These are phyloP conservation scores for Hansenula sp. DNA, from an alignment of 1,139 yeast species.

Conservation along the genomic window DNA sequence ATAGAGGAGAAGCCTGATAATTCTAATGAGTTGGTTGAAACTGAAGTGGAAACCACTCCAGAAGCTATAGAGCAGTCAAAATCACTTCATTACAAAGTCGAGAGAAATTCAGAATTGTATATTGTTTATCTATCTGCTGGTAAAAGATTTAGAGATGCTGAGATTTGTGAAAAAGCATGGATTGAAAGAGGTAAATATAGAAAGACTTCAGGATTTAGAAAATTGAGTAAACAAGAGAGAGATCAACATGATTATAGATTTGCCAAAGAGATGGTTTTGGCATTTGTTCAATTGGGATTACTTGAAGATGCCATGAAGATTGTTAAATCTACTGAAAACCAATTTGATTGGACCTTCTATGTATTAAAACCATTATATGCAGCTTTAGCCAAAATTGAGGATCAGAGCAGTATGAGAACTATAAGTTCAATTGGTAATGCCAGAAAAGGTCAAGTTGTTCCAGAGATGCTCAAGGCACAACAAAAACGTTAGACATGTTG, in stretches of 20 bases:
- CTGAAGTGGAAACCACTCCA: constrained; percentile 10
- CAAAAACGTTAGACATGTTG: background rate
- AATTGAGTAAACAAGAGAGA: constrained; percentile 34
- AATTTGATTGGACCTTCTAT: constrained; percentile 69
- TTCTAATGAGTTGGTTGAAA: background rate
- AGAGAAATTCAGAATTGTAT: constrained; percentile 38
- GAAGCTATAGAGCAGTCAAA: constrained; percentile 9
- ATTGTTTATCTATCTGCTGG: constrained; percentile 66
- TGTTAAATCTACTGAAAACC: constrained; percentile 59
- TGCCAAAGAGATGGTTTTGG: constrained; percentile 59
- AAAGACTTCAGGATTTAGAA: constrained; percentile 44
- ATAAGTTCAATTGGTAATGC: constrained; percentile 31
- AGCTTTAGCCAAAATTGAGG: constrained; percentile 49
- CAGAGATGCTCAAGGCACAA: background rate
- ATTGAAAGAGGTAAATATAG: constrained; percentile 72
- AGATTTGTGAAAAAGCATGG: constrained; percentile 68
- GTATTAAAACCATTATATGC: constrained; percentile 44
- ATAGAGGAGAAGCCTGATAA: constrained; percentile 4
- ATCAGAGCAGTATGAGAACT: constrained; percentile 33
- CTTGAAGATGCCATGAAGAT: constrained; percentile 69
- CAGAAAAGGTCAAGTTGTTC: background rate
- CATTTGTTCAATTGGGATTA: constrained; percentile 46
- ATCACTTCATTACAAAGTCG: constrained; percentile 9
- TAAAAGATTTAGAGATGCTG: constrained; percentile 44
- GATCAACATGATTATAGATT: constrained; percentile 58